A percentile compares a stretch with the other conserved stretches of the same genome.
These are phyloP conservation scores for Citeromyces matritensis DNA, from an alignment of 805 yeast species.

Conservation along the genomic window DNA sequence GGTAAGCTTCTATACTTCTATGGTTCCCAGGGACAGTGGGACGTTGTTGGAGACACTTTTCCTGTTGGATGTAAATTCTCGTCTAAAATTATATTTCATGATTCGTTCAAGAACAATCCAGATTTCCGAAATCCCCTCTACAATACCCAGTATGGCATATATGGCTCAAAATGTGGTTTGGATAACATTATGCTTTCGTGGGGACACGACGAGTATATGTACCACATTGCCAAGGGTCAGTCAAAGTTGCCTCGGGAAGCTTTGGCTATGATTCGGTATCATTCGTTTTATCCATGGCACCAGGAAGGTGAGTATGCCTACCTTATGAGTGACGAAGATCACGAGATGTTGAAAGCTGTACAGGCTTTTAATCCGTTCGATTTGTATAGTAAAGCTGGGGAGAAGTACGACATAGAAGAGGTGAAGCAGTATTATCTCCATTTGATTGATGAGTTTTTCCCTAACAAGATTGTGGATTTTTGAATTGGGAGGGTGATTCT, in stretches of 20 bases:
- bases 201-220: conserved; percentile 77
- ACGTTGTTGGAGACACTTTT: conserved; percentile 68
- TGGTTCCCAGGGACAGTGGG: conserved; percentile 69
- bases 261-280: conserved; percentile 61
- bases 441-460: conserved; percentile 54
- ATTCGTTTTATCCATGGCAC: conserved; percentile 68
- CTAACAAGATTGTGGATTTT: conserved; percentile 39
- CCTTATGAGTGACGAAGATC: conserved; percentile 49
- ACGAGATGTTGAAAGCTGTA: conserved; percentile 46
- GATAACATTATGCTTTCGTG: conserved; percentile 60
- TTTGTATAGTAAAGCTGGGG: conserved; percentile 46
- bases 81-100: conserved; percentile 42
- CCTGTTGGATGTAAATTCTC: conserved; percentile 61
- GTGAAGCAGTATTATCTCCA: conserved; percentile 45
- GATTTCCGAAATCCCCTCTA: conserved; percentile 51
- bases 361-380: conserved; percentile 56
- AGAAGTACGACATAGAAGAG: conserved; percentile 27
- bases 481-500: conserved; percentile 8
- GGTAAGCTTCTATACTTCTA: conserved; percentile 57
- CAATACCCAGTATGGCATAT: conserved; percentile 51
- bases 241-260: conserved; percentile 52
- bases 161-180: conserved; percentile 47
- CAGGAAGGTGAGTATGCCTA: conserved; percentile 52
- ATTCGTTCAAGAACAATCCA: conserved; percentile 43
- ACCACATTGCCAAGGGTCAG: conserved; percentile 51